These are phyloP conservation scores for Eucalyptus caleyi DNA, from an alignment of 345 rosid species.

Conservation along the genomic window DNA sequence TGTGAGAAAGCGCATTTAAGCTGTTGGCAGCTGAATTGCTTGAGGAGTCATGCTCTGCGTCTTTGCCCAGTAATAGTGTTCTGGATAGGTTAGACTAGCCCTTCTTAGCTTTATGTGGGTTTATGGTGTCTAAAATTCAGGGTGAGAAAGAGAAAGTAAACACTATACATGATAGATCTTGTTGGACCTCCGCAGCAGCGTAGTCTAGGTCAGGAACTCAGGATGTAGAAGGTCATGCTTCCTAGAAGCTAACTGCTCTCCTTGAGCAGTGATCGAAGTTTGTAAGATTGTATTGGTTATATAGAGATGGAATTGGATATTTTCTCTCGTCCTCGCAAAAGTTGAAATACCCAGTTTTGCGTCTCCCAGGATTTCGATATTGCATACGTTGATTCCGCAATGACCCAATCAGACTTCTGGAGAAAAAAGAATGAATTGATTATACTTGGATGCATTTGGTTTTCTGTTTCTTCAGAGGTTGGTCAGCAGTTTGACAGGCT, in stretches of 20 bases:
- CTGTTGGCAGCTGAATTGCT: not conserved
- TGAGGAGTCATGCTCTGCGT: not conserved
- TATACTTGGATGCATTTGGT: not conserved
- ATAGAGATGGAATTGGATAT: not conserved
- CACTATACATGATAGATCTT: not conserved
- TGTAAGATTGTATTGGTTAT: not conserved
- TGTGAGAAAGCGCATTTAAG: not conserved
- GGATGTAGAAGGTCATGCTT: not conserved
- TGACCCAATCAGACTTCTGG: not conserved
- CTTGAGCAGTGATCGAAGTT: not conserved
- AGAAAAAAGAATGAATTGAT: not conserved
- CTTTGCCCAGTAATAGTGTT: not conserved
- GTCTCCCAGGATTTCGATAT: not conserved
- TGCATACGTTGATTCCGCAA: not conserved
- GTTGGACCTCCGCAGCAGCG: not conserved
- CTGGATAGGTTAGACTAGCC: not conserved
- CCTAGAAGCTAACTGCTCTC: not conserved
- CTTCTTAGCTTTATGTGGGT: not conserved
- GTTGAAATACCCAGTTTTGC: not conserved
- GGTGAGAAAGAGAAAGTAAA: not conserved
- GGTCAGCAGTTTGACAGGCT: not conserved
- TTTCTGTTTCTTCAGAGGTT: not conserved
- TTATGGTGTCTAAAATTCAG: not conserved
- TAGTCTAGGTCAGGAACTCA: not conserved
- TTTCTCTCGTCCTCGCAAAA: not conserved